These are phyloP conservation scores for Verticillium longisporum DNA, from an alignment of 2,329 filamentous ascomycete species.

Conservation along the genomic window DNA sequence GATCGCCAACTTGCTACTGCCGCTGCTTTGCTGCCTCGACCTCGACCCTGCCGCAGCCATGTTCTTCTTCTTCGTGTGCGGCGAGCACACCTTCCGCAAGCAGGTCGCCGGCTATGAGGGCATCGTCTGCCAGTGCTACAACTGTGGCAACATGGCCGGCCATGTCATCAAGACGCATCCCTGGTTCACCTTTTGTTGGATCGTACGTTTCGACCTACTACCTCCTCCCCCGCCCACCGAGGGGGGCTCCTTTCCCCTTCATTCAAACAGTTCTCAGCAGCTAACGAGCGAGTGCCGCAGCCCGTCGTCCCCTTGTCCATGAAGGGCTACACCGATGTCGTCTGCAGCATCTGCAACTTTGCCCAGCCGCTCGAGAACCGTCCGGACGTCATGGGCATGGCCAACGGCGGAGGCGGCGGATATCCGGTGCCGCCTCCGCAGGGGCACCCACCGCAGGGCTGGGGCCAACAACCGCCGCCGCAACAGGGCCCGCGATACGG, in stretches of 20 bases:
- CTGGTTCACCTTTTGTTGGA: slow-evolving; percentile 77
- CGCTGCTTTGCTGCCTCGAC: too few relatives aligned
- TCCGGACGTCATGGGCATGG: slow-evolving; percentile 48
- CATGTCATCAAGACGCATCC: slow-evolving; percentile 56
- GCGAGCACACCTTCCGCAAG: slow-evolving; percentile 54
- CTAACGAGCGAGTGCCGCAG: slow-evolving; percentile 21
- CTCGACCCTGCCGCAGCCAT: slow-evolving; percentile 22
- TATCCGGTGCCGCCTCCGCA: slow-evolving; percentile 18
- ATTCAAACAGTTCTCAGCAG: too few relatives aligned
- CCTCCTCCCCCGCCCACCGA: neutral
- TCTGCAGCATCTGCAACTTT: slow-evolving; percentile 72
- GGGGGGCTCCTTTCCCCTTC: too few relatives aligned
- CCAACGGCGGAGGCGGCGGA: slow-evolving; percentile 27
- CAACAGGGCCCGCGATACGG: slow-evolving; percentile 3
- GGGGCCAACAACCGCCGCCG: slow-evolving; percentile 15
- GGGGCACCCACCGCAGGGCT: slow-evolving; percentile 25
- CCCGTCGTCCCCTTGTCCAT: slow-evolving; percentile 67
- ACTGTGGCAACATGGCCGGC: slow-evolving; percentile 59
- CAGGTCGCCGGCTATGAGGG: slow-evolving; percentile 55
- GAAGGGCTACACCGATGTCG: slow-evolving; percentile 61
- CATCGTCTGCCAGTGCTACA: slow-evolving; percentile 55
- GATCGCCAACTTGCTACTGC: neutral
- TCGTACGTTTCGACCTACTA: slow-evolving; percentile 46
- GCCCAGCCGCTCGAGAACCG: slow-evolving; percentile 57
- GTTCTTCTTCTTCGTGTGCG: slow-evolving; percentile 58